A percentile compares a stretch with the other conserved stretches of the same genome.
Conservation (phyloP, 2,329 filamentous ascomycete genomes). For the Geosmithia flava region DNA sequence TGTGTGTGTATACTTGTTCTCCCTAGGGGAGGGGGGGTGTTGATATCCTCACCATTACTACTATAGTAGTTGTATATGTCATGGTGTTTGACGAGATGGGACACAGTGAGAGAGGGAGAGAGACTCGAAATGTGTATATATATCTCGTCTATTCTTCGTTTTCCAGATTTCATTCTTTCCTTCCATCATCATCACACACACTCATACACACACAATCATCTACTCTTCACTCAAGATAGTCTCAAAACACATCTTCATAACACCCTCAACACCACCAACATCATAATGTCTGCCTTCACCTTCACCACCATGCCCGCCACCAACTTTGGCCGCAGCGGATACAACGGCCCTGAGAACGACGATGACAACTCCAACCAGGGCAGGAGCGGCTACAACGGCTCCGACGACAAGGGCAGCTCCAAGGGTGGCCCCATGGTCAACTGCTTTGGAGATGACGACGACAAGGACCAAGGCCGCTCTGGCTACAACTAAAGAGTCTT, state of each 20-base stretch:
- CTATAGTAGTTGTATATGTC: no score
- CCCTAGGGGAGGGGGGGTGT: no score
- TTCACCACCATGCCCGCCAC: slow-evolving; percentile 28
- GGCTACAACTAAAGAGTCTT: slow-evolving; percentile 42
- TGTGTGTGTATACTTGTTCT: no score
- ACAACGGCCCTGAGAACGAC: slow-evolving; percentile 17
- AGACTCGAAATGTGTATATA: not conserved
- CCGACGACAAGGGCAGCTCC: slow-evolving; percentile 29
- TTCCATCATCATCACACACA: not conserved
- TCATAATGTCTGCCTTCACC: slow-evolving; percentile 22
- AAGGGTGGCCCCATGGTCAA: slow-evolving; percentile 30
- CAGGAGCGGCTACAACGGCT: slow-evolving; percentile 19
- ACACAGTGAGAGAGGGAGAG: no score
- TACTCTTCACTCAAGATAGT: not conserved
- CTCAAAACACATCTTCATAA: not conserved
- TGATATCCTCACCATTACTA: no score
- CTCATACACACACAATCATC: not conserved
- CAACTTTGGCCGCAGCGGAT: slow-evolving; percentile 25
- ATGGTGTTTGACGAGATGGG: no score
- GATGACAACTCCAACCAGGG: slow-evolving; percentile 19
- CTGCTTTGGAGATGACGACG: slow-evolving; percentile 15
- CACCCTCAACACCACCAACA: slow-evolving; percentile 3
- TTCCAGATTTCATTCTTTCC: not conserved
- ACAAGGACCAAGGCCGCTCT: slow-evolving; percentile 21
- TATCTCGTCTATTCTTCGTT: not conserved